Evolutionary conservation across 2,329 filamentous ascomycete species (phyloP), one percentile per base, ranked within the genome.

Genomic region (Bertia moriformis): DNA sequence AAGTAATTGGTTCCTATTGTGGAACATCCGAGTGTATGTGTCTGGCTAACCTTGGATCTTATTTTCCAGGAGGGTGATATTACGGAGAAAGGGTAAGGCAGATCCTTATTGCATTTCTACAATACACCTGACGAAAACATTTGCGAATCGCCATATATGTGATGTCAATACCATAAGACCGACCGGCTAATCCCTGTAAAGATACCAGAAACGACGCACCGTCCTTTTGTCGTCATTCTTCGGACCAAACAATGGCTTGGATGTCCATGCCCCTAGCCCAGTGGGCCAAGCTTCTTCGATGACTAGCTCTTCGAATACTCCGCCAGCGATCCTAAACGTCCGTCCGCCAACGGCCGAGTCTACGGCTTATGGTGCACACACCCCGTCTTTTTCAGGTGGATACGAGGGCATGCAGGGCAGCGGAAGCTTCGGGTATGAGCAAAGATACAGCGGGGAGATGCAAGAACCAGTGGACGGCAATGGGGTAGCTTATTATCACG

Each of bases 181-280:
- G 7, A 27, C 22, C 7, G 10, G 15, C 32, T 35, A 15, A 35
- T 15, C 15, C 10, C 17, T 35, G 12, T 35, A 7, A 35, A 35
- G 32, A 7, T 35, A 35, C 32, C 32, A 35, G 15, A 35, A 35
- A 15, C 32, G 32, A 18, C 32, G 32, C 32, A 35, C 32, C 10
- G 10, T 35, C 12, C 32, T 35, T 7, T 15, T 35, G 7, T 35
- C 32, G 15, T 15, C 10, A 35, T 35, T 12, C 32, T 18, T 35
- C 15, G 32, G 32, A 7, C 32, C 32, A 10, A 35, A 35, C 32
- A 35, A 35, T 10, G 10, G 10, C 7, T 15, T 35, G 12, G 32
- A 35, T 7, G 15, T 35, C 32, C 7, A 12, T 15, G 15, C 10
- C 7, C 15, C 32, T 17, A n/a, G n/a, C n/a, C 17, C 32, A 17